Evolutionary conservation across 768 basidiomycete species (phyloP).

Genomic region (Mycena chlorophos): DNA sequence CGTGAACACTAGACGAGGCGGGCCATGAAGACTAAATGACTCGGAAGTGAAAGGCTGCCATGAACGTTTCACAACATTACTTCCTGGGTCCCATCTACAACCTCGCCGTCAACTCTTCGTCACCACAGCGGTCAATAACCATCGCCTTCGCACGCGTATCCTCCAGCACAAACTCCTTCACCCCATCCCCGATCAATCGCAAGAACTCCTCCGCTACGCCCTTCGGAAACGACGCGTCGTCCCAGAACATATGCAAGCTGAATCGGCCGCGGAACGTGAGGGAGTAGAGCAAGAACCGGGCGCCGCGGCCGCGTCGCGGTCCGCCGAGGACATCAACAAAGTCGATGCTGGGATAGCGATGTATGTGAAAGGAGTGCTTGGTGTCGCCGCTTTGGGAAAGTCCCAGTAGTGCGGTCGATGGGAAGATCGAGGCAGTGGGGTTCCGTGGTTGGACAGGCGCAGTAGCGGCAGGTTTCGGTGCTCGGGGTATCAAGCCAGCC

Average conservation of each 20-base stretch:
- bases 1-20: too few species aligned
- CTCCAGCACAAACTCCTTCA: slow-evolving; percentile 43
- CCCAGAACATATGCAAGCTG: slow-evolving; percentile 57
- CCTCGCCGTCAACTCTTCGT: background rate
- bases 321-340: slow-evolving; percentile 56
- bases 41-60: too few species aligned
- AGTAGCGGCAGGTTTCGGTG: background rate
- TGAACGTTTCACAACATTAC: too few species aligned
- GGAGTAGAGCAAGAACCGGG: slow-evolving; percentile 54
- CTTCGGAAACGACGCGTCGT: slow-evolving; percentile 49
- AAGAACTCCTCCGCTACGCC: slow-evolving; percentile 50
- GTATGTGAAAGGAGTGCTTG: slow-evolving; percentile 53
- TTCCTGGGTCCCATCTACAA: background rate
- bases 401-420: slow-evolving; percentile 51
- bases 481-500: slow-evolving; percentile 32
- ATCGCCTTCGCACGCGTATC: background rate
- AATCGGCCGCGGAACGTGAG: slow-evolving; percentile 50
- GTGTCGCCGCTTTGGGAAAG: slow-evolving; percentile 62
- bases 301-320: slow-evolving; percentile 50
- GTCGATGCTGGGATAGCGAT: slow-evolving; percentile 38
- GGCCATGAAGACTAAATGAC: too few species aligned
- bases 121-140: background rate
- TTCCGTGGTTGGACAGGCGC: slow-evolving; percentile 11
- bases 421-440: slow-evolving; percentile 23
- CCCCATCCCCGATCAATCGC: slow-evolving; percentile 39